Conservation (phyloP, 306 rosid species). For the Sicyos edulis region DNA sequence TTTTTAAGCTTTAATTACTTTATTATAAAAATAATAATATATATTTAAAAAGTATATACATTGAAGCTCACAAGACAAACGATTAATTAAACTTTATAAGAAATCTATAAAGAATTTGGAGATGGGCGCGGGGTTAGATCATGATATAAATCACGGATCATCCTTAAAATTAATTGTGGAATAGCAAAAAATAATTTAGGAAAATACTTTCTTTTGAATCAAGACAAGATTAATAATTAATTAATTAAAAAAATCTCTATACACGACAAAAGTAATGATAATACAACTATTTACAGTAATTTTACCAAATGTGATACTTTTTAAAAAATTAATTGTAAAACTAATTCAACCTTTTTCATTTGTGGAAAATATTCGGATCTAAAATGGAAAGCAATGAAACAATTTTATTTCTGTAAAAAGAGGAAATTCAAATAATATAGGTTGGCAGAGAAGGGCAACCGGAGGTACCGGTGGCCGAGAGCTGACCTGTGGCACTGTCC, state of each 20-base stretch:
- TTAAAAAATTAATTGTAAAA: neutral
- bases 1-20: neutral
- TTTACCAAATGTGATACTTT: neutral
- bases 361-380: neutral
- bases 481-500: neutral
- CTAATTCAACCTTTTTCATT: neutral
- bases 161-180: neutral
- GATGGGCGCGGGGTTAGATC: neutral
- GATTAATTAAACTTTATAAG: neutral
- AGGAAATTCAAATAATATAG: neutral
- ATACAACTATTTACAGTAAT: neutral
- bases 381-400: constrained; percentile 5
- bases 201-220: neutral
- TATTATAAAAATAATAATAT: neutral
- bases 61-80: neutral
- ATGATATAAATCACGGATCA: neutral
- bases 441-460: constrained; percentile 9
- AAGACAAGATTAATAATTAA: neutral
- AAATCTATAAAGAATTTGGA: neutral
- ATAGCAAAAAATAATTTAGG: neutral
- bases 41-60: neutral
- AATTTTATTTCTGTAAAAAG: neutral
- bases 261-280: neutral
- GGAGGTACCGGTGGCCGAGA: constrained; percentile 5
- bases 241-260: neutral